Evolutionary conservation across 2,329 filamentous ascomycete species (phyloP), one percentile per base, ranked within the genome.

Genomic region (Fonsecaea multimorphosa): DNA sequence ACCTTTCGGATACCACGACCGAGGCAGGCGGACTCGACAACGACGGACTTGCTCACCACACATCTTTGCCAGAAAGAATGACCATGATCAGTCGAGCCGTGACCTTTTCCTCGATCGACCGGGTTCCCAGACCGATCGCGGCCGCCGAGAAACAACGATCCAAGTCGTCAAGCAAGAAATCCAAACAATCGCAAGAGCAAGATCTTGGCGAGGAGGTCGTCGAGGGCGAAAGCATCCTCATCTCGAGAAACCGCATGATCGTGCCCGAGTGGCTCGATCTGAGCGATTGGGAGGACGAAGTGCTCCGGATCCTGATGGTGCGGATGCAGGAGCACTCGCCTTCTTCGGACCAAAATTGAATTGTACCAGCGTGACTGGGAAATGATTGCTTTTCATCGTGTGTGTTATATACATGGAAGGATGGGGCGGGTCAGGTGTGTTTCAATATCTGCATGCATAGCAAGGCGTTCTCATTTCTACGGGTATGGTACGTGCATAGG

Each of bases 181-280:
- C 56, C n/a, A 12, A 16, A n/a, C n/a, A n/a, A n/a, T n/a, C n/a
- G 14, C 12, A 5, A 14, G 40, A 38, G 32, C 11, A 12, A 32
- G 22, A 40, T 22, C 38, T 38, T 16, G 34, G 34, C 29, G 22
- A 44, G 16, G 38, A 58, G 24, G 36, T 44, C 8, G 6, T 56
- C 19, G 53, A 56, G 22, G 55, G 54, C 4, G 38, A 65, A 9
- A 60, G 49, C 49, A 70, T 71, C 54, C 56, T 70, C 49, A 68
- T 70, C 44, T 63, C 68, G 9, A 32, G 22, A 22, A 14, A 61
- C 22, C 32, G 49, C 14, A 65, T 71, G 57, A 14, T 69, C 34
- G 56, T 67, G 29, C 70, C 70, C 2, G 70, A 71, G n/a, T 68
- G 66, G 64, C 53, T 70, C 12, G 53, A 67, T 40, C 44, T 68